Percentiles rank a stretch among this genome's conserved stretches.
Evolutionary conservation across 305 asterid genomes (phyloP).

Genomic region (Fraxinus xanthoxyloides): DNA sequence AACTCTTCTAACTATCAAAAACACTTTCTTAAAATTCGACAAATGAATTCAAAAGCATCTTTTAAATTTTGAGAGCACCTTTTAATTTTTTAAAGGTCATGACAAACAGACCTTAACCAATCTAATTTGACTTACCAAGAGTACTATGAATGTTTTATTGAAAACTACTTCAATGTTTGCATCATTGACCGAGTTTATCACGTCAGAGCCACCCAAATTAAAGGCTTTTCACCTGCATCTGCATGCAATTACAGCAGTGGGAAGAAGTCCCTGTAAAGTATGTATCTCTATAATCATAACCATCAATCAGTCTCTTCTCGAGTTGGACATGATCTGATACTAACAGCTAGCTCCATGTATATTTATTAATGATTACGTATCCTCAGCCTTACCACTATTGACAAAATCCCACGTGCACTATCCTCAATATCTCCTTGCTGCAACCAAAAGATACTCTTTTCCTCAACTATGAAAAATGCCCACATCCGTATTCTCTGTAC

Average conservation of each 20-base stretch:
- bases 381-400: slow-evolving; percentile 28
- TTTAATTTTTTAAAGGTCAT: too few relatives aligned
- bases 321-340: background rate
- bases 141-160: background rate
- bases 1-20: too few relatives aligned
- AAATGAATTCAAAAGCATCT: too few relatives aligned
- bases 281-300: background rate
- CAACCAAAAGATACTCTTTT: background rate
- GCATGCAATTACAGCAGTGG: background rate
- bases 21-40: too few relatives aligned
- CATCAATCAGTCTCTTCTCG: slow-evolving; percentile 1
- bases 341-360: slow-evolving; percentile 10
- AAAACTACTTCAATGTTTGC: background rate
- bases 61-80: too few relatives aligned
- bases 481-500: slow-evolving; percentile 20
- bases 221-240: background rate
- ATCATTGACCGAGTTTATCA: background rate
- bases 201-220: slow-evolving; percentile 10
- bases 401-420: slow-evolving; percentile 9
- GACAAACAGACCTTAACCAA: background rate
- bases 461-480: slow-evolving; percentile 25
- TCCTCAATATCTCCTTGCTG: background rate
- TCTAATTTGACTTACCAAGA: background rate
- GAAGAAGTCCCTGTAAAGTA: background rate
- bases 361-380: slow-evolving; percentile 26